Conservation (phyloP, 2,329 filamentous ascomycete genomes). For the Apiospora koreana region DNA sequence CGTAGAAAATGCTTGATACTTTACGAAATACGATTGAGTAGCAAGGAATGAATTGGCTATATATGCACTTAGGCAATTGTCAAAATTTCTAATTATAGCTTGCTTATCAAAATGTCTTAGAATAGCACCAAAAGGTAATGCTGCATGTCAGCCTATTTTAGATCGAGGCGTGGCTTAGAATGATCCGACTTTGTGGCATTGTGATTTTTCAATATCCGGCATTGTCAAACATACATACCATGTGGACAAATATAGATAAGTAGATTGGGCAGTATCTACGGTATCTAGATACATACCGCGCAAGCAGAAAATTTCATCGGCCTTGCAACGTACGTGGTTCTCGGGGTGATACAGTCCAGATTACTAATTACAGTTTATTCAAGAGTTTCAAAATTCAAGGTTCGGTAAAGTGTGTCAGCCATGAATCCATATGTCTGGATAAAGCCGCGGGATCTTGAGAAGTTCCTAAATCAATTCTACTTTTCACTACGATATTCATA, state of each 20-base stretch:
- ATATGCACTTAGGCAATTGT: neutral
- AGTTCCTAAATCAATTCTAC: neutral
- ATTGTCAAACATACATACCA: neutral
- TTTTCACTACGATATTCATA: neutral
- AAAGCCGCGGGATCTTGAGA: neutral
- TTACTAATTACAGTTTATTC: too few relatives aligned
- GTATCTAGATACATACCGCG: neutral
- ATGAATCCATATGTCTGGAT: neutral
- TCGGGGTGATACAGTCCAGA: too few relatives aligned
- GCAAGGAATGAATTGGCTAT: neutral
- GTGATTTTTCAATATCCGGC: neutral
- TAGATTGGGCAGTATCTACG: neutral
- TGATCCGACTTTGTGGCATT: neutral
- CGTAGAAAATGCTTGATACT: neutral
- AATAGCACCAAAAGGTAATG: neutral
- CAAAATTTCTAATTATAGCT: neutral
- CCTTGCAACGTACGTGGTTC: too few relatives aligned
- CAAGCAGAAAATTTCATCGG: neutral
- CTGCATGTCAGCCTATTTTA: neutral
- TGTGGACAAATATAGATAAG: neutral
- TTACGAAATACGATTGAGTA: neutral
- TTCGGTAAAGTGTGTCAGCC: neutral
- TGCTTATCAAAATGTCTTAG: neutral
- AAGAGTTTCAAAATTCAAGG: neutral
- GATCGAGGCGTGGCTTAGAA: neutral